Evolutionary conservation across 768 basidiomycete genomes (phyloP).

Genomic region (Trametes sanguinea): DNA sequence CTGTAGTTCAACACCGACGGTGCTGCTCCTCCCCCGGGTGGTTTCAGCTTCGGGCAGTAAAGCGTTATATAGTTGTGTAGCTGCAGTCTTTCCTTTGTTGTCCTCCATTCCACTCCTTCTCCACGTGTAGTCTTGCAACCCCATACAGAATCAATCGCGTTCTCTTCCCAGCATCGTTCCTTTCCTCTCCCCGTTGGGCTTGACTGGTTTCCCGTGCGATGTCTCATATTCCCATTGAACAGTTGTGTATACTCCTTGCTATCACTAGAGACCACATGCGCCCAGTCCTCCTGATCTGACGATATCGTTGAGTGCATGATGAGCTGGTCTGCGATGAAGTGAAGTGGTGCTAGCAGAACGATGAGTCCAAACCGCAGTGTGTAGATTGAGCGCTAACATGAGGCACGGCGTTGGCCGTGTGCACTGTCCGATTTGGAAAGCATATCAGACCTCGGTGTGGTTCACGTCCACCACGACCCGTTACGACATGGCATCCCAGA

Average conservation of each 20-base stretch:
- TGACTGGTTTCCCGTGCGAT: conserved; percentile 9
- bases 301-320: not conserved
- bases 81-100: conserved; percentile 6
- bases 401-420: not conserved
- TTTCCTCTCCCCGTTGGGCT: not conserved
- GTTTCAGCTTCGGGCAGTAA: conserved; percentile 90
- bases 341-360: no score
- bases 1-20: conserved; percentile 81
- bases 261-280: conserved; percentile 5
- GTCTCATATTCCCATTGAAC: conserved; percentile 17
- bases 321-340: not conserved
- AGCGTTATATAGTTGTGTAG: conserved; percentile 29
- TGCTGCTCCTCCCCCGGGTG: conserved; percentile 89
- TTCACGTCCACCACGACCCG: conserved; percentile 22
- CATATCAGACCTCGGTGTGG: not conserved
- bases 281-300: conserved; percentile 4
- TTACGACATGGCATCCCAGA: conserved; percentile 80
- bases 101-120: conserved; percentile 14
- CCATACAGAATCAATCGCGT: conserved; percentile 24
- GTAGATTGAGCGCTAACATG: not conserved
- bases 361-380: no score
- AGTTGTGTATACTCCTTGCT: conserved; percentile 17
- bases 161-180: conserved; percentile 6
- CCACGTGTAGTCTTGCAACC: conserved; percentile 23
- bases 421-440: conserved; percentile 10